Percentiles rank a stretch among this genome's conserved stretches.
Conservation (phyloP, 1,284 basidiomycete genomes). For the Schizophyllum amplum region DNA sequence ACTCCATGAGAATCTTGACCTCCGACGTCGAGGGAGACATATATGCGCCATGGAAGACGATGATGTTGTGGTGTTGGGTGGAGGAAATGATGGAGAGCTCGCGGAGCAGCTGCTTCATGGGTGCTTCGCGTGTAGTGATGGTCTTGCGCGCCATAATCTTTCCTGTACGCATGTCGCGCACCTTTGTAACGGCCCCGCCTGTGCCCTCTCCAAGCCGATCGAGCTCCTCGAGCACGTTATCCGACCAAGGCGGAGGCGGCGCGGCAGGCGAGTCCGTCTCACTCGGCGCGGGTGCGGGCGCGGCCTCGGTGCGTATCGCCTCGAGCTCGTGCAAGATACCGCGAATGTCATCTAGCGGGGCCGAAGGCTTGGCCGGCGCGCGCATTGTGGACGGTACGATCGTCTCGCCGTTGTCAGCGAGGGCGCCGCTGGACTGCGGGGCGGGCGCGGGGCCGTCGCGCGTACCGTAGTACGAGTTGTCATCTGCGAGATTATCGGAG, state of each 20-base stretch:
- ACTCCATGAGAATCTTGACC: slow-evolving; percentile 96
- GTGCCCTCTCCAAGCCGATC: slow-evolving; percentile 87
- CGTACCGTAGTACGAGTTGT: slow-evolving; percentile 13
- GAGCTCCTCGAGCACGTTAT: slow-evolving; percentile 68
- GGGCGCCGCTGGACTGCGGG: slow-evolving; percentile 16
- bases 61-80: slow-evolving; percentile 84
- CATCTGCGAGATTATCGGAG: slow-evolving; percentile 9
- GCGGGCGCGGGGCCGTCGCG: slow-evolving; percentile 15
- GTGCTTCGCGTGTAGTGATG: slow-evolving; percentile 91
- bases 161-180: slow-evolving; percentile 70
- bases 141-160: slow-evolving; percentile 92
- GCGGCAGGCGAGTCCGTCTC: slow-evolving; percentile 13
- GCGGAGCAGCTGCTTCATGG: slow-evolving; percentile 86
- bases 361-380: slow-evolving; percentile 17
- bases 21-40: slow-evolving; percentile 88
- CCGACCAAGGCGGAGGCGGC: slow-evolving; percentile 43
- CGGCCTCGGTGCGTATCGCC: slow-evolving; percentile 16
- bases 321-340: slow-evolving; percentile 2
- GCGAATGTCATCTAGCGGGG: slow-evolving; percentile 2
- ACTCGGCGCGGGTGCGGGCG: slow-evolving; percentile 1
- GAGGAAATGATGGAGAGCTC: slow-evolving; percentile 88
- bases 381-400: slow-evolving; percentile 41
- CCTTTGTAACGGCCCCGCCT: slow-evolving; percentile 92
- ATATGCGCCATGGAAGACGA: slow-evolving; percentile 91
- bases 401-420: slow-evolving; percentile 35